Percentiles rank a stretch among this genome's conserved stretches.
These are phyloP conservation scores for Nothophoma quercina DNA, from an alignment of 2,329 filamentous ascomycete genomes.

Conservation along the genomic window DNA sequence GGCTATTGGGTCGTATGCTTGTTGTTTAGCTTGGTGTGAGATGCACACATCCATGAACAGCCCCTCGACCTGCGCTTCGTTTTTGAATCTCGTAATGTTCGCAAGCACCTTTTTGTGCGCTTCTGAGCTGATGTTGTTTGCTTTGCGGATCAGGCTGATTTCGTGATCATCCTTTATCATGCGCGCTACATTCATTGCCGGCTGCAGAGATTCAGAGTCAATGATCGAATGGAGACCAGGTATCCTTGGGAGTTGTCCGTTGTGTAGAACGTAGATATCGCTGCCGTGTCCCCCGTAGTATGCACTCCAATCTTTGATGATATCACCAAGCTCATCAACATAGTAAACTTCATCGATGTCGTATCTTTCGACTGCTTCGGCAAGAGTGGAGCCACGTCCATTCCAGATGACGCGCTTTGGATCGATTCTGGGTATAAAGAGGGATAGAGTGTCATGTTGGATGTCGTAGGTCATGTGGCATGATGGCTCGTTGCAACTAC, in stretches of 20 bases:
- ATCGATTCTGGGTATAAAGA: constrained; percentile 77
- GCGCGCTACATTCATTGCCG: constrained; percentile 79
- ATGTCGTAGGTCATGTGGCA: constrained; percentile 67
- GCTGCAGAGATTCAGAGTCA: constrained; percentile 60
- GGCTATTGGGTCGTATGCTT: constrained; percentile 90
- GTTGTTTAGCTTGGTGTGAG: constrained; percentile 73
- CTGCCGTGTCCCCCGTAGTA: constrained; percentile 26
- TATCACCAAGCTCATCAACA: constrained; percentile 41
- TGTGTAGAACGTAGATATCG: constrained; percentile 48
- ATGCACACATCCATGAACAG: constrained; percentile 77
- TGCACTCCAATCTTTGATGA: constrained; percentile 42
- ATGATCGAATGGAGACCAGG: constrained; percentile 21
- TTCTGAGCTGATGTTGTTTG: constrained; percentile 78
- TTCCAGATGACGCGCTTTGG: constrained; percentile 69
- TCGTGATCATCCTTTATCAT: constrained; percentile 87
- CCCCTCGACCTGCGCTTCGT: constrained; percentile 85
- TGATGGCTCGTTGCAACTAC: constrained; percentile 58
- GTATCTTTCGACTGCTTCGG: constrained; percentile 67
- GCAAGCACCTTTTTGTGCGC: constrained; percentile 78
- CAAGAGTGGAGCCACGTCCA: constrained; percentile 66
- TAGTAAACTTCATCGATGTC: constrained; percentile 77
- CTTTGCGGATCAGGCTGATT: constrained; percentile 78
- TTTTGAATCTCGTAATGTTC: constrained; percentile 68
- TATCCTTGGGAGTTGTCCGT: constrained; percentile 25
- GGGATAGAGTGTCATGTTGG: constrained; percentile 66